These are phyloP conservation scores for Tylopilus subfusipes DNA, from an alignment of 768 basidiomycete genomes.

Conservation along the genomic window DNA sequence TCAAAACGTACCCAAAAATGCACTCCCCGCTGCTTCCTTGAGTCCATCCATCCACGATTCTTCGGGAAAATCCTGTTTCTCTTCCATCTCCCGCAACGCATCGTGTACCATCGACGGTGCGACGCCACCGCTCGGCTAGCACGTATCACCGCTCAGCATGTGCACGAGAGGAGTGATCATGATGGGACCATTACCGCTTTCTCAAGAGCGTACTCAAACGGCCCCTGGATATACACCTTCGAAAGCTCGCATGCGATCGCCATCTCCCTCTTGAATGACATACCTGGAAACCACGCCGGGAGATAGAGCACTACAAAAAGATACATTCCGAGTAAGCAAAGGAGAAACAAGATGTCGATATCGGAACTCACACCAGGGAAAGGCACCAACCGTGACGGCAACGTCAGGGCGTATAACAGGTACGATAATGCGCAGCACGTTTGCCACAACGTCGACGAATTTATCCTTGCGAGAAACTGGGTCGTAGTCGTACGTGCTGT, in stretches of 20 bases:
- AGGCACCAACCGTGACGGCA: not conserved
- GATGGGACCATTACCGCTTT: too few species aligned
- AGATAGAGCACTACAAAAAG: too few species aligned
- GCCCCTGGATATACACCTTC: too few species aligned
- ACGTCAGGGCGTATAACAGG: not conserved
- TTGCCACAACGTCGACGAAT: not conserved
- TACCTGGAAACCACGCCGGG: too few species aligned
- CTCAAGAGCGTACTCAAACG: too few species aligned
- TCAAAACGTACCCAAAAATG: not conserved
- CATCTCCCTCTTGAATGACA: too few species aligned
- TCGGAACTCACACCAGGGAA: not conserved
- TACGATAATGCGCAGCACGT: not conserved
- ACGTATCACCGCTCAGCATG: too few species aligned
- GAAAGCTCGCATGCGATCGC: too few species aligned
- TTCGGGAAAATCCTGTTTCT: not conserved
- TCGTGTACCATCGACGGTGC: conserved; percentile 7
- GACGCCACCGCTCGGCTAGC: not conserved
- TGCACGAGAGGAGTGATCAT: too few species aligned
- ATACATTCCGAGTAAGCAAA: too few species aligned
- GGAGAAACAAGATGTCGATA: too few species aligned
- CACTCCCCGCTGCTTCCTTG: conserved; percentile 1
- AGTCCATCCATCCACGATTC: not conserved
- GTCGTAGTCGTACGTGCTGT: too few species aligned
- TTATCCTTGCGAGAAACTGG: conserved; percentile 1
- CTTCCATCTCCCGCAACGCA: not conserved